Evolutionary conservation across 768 basidiomycete genomes (phyloP).

Genomic region (Lentinula guzmanii): DNA sequence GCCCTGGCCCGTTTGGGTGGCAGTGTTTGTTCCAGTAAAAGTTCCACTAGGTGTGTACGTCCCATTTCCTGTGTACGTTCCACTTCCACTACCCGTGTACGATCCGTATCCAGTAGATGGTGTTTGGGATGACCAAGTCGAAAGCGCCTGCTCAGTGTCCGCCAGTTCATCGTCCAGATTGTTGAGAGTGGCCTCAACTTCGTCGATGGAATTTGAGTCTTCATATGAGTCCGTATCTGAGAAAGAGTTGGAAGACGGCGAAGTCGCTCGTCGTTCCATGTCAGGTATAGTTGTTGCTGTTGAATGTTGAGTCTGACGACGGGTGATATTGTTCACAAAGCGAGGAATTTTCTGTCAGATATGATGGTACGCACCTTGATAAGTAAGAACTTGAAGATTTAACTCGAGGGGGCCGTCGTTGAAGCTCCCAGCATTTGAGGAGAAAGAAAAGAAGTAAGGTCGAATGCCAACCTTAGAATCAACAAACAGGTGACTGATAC

Average conservation of each 20-base stretch:
- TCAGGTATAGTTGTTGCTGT: background rate
- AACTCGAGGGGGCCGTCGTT: background rate
- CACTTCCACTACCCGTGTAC: background rate
- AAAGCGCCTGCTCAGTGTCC: conserved; percentile 57
- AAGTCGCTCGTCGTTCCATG: conserved; percentile 1
- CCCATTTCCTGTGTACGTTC: background rate
- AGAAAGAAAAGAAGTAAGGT: background rate
- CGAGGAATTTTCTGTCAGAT: background rate
- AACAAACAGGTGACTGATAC: conserved; percentile 3
- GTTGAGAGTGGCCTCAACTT: conserved; percentile 66
- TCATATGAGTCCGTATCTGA: conserved; percentile 55
- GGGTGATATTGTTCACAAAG: background rate
- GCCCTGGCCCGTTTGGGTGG: conserved; percentile 18
- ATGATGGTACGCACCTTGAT: background rate
- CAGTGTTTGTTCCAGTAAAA: conserved; percentile 16
- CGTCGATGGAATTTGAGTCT: conserved; percentile 44
- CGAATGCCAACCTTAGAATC: background rate
- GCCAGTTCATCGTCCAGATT: conserved; percentile 64
- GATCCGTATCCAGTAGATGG: background rate
- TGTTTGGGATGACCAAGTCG: conserved; percentile 46
- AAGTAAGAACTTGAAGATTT: background rate
- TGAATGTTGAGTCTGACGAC: background rate
- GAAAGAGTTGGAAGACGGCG: conserved; percentile 26
- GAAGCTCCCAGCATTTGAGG: background rate
- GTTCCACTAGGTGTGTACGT: conserved; percentile 13